Evolutionary conservation across 2,329 filamentous ascomycete species (phyloP), one percentile per base, ranked within the genome.

Genomic region (Verticillium albo-atrum): DNA sequence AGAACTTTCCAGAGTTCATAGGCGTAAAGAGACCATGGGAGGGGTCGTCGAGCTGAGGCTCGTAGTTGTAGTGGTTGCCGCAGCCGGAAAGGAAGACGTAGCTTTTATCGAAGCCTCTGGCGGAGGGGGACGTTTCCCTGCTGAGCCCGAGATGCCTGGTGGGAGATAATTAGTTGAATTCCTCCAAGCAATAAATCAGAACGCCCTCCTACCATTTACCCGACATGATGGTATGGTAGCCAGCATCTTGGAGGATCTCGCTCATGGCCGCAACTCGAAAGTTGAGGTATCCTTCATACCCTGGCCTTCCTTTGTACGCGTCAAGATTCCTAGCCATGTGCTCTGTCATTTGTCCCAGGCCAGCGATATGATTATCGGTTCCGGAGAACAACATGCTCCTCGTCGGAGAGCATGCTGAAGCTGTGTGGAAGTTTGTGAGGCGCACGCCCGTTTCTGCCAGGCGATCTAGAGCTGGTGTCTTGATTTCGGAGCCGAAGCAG

Each of bases 331-430:
- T 23, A 7, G n/a, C 23, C 60, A 62, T 62, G 35, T 65, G 66
- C 70, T 85, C 81, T 54, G 79, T 78, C 65, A 85, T 71, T 61
- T 82, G 82, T 3, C 83, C 83, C 1, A 86, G 71, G 1, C 83
- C 77, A 4, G 77, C 77, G 56, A 81, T 80, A 60, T 82, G 82
- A 63, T 84, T 78, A 61, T 85, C 82, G 1, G 82, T 86, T 7
- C 83, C 83, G 0, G 82, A 83, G 74, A 86, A 79, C 60, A 86
- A 77, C 84, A 86, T 86, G 51, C 80, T 77, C 47, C 83, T 70
- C 4, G 80, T 83, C 4, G 83, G 84, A 57, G 82, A 84, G 68
- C 82, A 86, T 60, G 83, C 82, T 20, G 83, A 79, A 1, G 83
- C 83, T 1, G 82, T 80, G 62, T 86, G 83, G 67, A 84, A 86